A percentile compares a stretch with the other conserved stretches of the same genome.
These are phyloP conservation scores for Strobilomyces dryophilus DNA, from an alignment of 768 basidiomycete species.

Conservation along the genomic window DNA sequence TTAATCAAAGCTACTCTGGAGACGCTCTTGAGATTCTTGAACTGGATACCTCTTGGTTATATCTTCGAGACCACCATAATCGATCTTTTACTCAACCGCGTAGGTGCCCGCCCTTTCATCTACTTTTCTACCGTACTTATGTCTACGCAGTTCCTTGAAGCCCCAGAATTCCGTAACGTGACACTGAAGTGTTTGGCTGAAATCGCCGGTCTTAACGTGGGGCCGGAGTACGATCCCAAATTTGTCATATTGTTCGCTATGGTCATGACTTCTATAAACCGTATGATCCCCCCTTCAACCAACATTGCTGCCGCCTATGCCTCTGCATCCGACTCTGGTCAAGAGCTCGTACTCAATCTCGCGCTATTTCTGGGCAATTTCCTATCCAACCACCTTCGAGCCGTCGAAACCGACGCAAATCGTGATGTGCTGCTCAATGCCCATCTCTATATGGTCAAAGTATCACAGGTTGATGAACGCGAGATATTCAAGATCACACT, in stretches of 20 bases:
- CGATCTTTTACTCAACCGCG: constrained; percentile 86
- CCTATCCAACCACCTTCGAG: constrained; percentile 86
- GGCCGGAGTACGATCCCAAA: constrained; percentile 96
- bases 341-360: constrained; percentile 96
- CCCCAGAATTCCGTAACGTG: constrained; percentile 94
- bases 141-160: constrained; percentile 79
- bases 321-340: constrained; percentile 85
- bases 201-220: constrained; percentile 91
- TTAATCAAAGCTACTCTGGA: constrained; percentile 93
- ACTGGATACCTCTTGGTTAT: constrained; percentile 99
- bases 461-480: constrained; percentile 96
- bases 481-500: constrained; percentile 99
- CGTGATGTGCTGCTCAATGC: constrained; percentile 94
- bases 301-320: constrained; percentile 92
- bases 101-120: constrained; percentile 39
- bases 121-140: constrained; percentile 10
- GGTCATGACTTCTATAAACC: constrained; percentile 96
- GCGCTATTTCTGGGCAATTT: constrained; percentile 98
- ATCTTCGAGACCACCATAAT: constrained; percentile 99
- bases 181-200: constrained; percentile 96
- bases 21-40: constrained; percentile 91
- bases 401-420: constrained; percentile 88
- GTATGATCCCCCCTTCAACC: constrained; percentile 94
- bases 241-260: constrained; percentile 96
- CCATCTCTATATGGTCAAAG: constrained; percentile 97